Evolutionary conservation across 1,284 basidiomycete genomes (phyloP).

Genomic region (Ustilago sp.): DNA sequence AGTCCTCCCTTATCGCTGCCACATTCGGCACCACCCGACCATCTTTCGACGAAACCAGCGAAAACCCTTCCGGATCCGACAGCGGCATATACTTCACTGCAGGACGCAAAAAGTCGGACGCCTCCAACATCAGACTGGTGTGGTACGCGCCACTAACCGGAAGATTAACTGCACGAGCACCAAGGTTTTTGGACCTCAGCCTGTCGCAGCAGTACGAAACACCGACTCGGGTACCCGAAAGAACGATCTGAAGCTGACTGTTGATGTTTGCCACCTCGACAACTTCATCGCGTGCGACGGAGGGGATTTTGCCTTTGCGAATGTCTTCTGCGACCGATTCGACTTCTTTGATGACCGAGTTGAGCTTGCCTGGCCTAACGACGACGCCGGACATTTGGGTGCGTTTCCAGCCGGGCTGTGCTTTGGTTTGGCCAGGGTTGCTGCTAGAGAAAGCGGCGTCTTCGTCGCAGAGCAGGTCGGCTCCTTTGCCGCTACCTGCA

Average conservation of each 20-base stretch:
- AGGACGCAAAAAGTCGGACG: conserved; percentile 49
- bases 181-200: conserved; percentile 57
- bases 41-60: conserved; percentile 59
- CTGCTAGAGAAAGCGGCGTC: conserved; percentile 8
- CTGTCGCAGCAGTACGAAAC: conserved; percentile 66
- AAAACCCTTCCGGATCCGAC: conserved; percentile 37
- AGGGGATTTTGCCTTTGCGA: conserved; percentile 49
- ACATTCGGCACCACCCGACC: conserved; percentile 35
- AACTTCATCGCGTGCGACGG: conserved; percentile 63
- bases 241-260: conserved; percentile 64
- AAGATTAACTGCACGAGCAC: conserved; percentile 66
- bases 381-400: conserved; percentile 67
- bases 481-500: conserved; percentile 61
- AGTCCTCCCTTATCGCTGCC: conserved; percentile 51
- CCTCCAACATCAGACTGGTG: conserved; percentile 60
- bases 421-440: conserved; percentile 9
- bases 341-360: conserved; percentile 55
- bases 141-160: conserved; percentile 67
- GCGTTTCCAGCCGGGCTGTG: conserved; percentile 54
- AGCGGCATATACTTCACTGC: conserved; percentile 61
- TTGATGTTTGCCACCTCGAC: conserved; percentile 68
- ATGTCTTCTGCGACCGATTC: conserved; percentile 54
- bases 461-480: conserved; percentile 50
- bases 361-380: conserved; percentile 60
- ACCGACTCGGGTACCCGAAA: conserved; percentile 63